These are phyloP conservation scores for Penicillium sclerotiorum DNA, from an alignment of 2,329 filamentous ascomycete genomes.

Conservation along the genomic window DNA sequence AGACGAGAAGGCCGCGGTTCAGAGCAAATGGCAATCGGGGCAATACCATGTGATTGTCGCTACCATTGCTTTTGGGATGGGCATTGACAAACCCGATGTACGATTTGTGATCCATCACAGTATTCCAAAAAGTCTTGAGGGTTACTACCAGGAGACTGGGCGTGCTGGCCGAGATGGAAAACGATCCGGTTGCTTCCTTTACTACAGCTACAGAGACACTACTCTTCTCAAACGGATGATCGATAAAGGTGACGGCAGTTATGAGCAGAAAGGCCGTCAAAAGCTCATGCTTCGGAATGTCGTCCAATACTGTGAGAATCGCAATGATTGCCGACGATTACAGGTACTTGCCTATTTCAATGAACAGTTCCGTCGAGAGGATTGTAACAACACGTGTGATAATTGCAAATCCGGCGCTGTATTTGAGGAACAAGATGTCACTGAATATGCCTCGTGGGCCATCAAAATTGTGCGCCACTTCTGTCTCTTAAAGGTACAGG, in stretches of 20 bases:
- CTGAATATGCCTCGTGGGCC: conserved; percentile 70
- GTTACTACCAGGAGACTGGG: conserved; percentile 97
- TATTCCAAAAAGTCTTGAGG: conserved; percentile 91
- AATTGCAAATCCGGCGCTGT: conserved; percentile 76
- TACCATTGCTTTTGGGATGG: conserved; percentile 98
- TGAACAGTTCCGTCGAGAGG: conserved; percentile 71
- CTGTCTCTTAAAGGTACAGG: conserved; percentile 47
- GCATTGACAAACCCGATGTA: conserved; percentile 97
- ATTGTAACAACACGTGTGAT: conserved; percentile 79
- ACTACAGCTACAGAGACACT: conserved; percentile 80
- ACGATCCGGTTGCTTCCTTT: conserved; percentile 85
- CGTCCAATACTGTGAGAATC: conserved; percentile 86
- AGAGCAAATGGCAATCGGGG: conserved; percentile 81
- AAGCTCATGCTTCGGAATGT: conserved; percentile 83
- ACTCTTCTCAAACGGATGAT: conserved; percentile 78
- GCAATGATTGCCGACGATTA: conserved; percentile 79
- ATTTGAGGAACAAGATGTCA: conserved; percentile 77
- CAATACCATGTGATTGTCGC: conserved; percentile 87
- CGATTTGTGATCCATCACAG: conserved; percentile 94
- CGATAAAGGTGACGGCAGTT: conserved; percentile 72
- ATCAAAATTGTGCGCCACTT: conserved; percentile 67
- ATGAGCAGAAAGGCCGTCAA: conserved; percentile 81
- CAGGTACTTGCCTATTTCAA: conserved; percentile 95
- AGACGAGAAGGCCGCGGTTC: conserved; percentile 68
- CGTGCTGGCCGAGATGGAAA: conserved; percentile 90